Evolutionary conservation across 1,139 yeast genomes (phyloP).

Genomic region (Zygosaccharomyces sapae): DNA sequence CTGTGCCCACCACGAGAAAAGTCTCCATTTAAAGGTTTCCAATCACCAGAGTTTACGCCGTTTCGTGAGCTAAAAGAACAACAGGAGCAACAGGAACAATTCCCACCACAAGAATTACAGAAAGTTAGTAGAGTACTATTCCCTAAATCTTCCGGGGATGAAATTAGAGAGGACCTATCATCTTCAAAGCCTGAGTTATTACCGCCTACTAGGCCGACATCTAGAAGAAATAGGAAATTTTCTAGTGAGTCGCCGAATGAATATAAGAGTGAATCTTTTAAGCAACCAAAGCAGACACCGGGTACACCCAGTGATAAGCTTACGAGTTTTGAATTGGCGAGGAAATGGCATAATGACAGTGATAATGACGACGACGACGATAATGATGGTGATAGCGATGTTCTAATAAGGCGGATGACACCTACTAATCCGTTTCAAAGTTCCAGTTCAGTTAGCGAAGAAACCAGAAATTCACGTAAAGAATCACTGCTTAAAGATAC

Average conservation of each 20-base stretch:
- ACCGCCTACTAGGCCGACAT: slow-evolving; percentile 17
- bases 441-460: slow-evolving; percentile 16
- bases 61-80: slow-evolving; percentile 5
- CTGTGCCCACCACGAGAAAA: slow-evolving; percentile 14
- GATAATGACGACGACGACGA: slow-evolving; percentile 3
- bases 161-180: not conserved
- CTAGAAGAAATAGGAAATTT: slow-evolving; percentile 8
- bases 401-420: slow-evolving; percentile 10
- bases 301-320: slow-evolving; percentile 23
- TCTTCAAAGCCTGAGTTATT: slow-evolving; percentile 8
- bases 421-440: slow-evolving; percentile 21
- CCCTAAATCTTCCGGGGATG: slow-evolving; percentile 12
- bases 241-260: slow-evolving; percentile 5
- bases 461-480: slow-evolving; percentile 17
- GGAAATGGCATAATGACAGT: slow-evolving; percentile 15
- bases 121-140: slow-evolving; percentile 23
- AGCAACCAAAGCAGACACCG: slow-evolving; percentile 15
- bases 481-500: slow-evolving; percentile 17
- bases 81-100: slow-evolving; percentile 5
- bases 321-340: slow-evolving; percentile 18
- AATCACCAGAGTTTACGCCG: slow-evolving; percentile 35
- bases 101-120: slow-evolving; percentile 9
- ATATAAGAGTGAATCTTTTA: slow-evolving; percentile 1
- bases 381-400: slow-evolving; percentile 12
- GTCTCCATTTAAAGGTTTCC: slow-evolving; percentile 26